These are phyloP conservation scores for Komagataella ulmi DNA, from an alignment of 805 yeast species.

Conservation along the genomic window DNA sequence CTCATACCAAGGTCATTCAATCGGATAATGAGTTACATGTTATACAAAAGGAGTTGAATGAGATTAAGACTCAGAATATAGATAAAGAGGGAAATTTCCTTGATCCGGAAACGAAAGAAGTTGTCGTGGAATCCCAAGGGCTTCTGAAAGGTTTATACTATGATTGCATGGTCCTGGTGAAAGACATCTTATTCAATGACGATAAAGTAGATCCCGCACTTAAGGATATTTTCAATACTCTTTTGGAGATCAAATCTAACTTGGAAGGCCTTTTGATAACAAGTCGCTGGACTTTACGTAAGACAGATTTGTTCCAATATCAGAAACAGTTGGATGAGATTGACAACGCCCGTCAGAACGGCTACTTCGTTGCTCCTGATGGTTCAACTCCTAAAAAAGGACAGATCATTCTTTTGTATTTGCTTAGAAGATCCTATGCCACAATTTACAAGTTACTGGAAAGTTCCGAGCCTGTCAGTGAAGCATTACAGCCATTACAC, in stretches of 20 bases:
- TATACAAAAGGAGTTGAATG: constrained; percentile 23
- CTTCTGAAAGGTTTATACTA: constrained; percentile 67
- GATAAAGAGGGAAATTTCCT: constrained; percentile 44
- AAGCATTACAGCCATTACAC: constrained; percentile 84
- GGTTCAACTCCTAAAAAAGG: constrained; percentile 25
- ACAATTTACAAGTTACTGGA: constrained; percentile 80
- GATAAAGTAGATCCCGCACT: constrained; percentile 34
- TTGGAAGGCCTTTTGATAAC: constrained; percentile 80
- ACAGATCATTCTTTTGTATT: constrained; percentile 52
- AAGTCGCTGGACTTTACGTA: constrained; percentile 94
- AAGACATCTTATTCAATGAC: constrained; percentile 45
- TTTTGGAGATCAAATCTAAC: constrained; percentile 54
- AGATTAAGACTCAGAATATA: constrained; percentile 29
- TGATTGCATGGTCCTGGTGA: constrained; percentile 65
- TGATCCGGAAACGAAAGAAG: constrained; percentile 6
- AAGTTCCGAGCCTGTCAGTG: constrained; percentile 90
- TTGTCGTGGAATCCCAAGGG: constrained; percentile 18
- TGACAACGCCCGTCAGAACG: constrained; percentile 58
- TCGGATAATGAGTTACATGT: constrained; percentile 18
- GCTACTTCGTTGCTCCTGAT: constrained; percentile 29
- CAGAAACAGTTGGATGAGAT: constrained; percentile 63
- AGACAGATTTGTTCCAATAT: constrained; percentile 81
- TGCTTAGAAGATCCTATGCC: constrained; percentile 84
- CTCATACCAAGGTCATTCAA: constrained; percentile 3
- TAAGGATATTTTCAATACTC: constrained; percentile 44